phyloP scores from a whole-genome alignment of 1,284 basidiomycete species.

The Trametes polyzona region DNA sequence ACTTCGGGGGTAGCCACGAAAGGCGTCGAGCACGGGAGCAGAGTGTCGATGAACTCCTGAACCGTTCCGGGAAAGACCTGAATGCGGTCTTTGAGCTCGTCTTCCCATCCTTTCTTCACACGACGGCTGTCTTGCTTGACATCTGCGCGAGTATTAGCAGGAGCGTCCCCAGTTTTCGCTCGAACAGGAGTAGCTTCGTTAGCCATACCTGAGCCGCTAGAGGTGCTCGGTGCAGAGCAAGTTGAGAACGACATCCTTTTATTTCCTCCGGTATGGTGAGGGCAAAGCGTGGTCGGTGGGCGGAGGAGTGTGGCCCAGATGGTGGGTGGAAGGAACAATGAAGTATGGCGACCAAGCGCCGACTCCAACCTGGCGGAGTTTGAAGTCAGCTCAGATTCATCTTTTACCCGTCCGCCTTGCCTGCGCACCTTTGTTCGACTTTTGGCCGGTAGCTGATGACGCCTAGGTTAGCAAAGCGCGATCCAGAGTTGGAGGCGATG shows the following conservation, averaged over 20 bases:
- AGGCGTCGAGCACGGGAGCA: neutral
- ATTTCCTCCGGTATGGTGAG: no score
- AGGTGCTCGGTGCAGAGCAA: neutral
- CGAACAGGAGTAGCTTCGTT: neutral
- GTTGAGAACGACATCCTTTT: slow-evolving; percentile 16
- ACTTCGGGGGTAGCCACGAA: neutral
- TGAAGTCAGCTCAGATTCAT: no score
- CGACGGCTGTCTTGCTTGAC: neutral
- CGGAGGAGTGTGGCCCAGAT: neutral
- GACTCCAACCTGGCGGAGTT: neutral
- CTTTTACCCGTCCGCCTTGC: no score
- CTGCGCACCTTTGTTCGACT: no score
- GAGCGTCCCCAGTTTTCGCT: neutral
- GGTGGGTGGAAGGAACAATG: neutral
- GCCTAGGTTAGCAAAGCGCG: no score
- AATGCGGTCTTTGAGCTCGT: neutral
- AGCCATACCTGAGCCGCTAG: slow-evolving; percentile 12
- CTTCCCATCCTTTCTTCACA: neutral
- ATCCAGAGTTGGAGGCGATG: no score
- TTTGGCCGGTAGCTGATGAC: no score
- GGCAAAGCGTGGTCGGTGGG: neutral
- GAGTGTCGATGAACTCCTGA: neutral
- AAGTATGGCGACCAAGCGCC: neutral
- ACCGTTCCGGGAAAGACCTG: neutral
- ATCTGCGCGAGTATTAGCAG: neutral